These are phyloP conservation scores for Trichoderma sp. DNA, from an alignment of 2,329 filamentous ascomycete genomes.

Conservation along the genomic window DNA sequence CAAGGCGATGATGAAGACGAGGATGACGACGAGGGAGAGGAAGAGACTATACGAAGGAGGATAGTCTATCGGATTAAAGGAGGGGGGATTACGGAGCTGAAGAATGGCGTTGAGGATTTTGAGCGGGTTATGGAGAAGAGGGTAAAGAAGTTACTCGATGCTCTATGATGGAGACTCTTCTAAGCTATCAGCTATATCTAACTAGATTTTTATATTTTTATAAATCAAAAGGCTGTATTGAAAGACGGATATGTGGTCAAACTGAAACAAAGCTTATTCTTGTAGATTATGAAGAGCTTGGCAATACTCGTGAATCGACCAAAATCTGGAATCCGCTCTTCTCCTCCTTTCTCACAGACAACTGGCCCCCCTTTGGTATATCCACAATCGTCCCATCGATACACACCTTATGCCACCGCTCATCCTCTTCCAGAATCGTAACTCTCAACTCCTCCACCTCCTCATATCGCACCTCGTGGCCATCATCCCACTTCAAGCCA, in stretches of 20 bases:
- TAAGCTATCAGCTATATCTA: not conserved
- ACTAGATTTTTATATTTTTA: no score
- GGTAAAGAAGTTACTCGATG: constrained; percentile 50
- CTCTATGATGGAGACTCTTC: not conserved
- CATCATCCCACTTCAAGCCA: constrained; percentile 52
- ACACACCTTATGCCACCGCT: constrained; percentile 81
- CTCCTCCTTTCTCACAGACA: constrained; percentile 63
- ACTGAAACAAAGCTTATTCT: not conserved
- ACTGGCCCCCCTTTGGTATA: constrained; percentile 70
- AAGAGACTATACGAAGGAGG: constrained; percentile 52
- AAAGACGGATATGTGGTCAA: not conserved
- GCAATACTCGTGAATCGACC: constrained; percentile 41
- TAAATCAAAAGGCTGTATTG: not conserved
- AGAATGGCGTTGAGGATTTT: constrained; percentile 67
- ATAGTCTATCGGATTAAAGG: constrained; percentile 63
- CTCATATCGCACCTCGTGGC: constrained; percentile 72
- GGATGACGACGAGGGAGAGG: constrained; percentile 50
- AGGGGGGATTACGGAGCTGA: constrained; percentile 59
- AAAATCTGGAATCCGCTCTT: constrained; percentile 50
- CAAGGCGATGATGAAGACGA: constrained; percentile 42
- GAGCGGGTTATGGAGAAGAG: constrained; percentile 65
- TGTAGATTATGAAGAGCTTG: not conserved
- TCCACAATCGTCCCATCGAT: constrained; percentile 89
- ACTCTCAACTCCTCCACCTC: constrained; percentile 70
- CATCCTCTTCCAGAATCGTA: constrained; percentile 67